These are phyloP conservation scores for Pelargonium fulgidum DNA, from an alignment of 441 rosid species.

Conservation along the genomic window DNA sequence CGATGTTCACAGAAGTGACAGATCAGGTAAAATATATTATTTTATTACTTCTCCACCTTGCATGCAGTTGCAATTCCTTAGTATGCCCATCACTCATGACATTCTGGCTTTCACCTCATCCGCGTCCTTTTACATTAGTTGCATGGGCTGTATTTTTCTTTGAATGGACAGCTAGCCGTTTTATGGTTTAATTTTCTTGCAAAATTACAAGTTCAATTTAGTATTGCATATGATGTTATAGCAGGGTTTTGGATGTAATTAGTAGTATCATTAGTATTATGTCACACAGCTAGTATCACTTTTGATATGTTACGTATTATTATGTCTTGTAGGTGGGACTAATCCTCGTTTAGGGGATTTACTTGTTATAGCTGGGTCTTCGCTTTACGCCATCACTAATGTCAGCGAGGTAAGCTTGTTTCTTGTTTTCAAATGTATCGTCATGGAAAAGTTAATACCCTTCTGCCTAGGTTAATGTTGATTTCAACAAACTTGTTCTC, in stretches of 20 bases:
- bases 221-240: no score
- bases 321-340: slow-evolving; percentile 51
- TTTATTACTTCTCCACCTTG: background rate
- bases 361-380: slow-evolving; percentile 79
- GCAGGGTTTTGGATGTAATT: no score
- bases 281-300: background rate
- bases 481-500: no score
- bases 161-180: background rate
- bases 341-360: slow-evolving; percentile 70
- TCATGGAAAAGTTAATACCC: no score
- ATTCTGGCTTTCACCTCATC: background rate
- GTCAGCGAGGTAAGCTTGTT: slow-evolving; percentile 65
- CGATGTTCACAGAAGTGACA: slow-evolving; percentile 73
- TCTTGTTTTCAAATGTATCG: background rate
- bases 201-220: no score
- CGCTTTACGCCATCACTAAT: slow-evolving; percentile 72
- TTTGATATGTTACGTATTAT: background rate
- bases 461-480: no score
- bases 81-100: background rate
- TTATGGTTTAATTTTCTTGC: no score
- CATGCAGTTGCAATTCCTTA: background rate
- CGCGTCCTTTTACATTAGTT: no score
- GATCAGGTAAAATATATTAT: slow-evolving; percentile 48
- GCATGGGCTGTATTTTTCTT: background rate
- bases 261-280: background rate